Conservation (phyloP, 148 eudicot species). For the Persicaria maculosa region DNA sequence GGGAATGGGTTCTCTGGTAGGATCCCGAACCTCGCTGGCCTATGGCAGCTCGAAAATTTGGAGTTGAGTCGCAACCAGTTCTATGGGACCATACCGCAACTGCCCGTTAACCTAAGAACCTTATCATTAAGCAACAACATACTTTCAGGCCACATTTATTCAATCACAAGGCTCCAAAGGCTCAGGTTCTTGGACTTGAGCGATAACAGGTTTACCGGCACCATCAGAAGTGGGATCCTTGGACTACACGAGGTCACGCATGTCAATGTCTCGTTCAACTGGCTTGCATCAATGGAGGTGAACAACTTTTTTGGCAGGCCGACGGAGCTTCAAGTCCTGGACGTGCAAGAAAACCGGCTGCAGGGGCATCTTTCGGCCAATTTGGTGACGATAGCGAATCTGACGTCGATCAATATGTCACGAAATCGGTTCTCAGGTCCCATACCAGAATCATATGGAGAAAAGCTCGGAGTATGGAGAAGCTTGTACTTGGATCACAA, state of each 20-base stretch:
- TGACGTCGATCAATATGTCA: conserved; percentile 39
- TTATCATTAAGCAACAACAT: conserved; percentile 37
- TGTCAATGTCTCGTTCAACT: conserved; percentile 45
- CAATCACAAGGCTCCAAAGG: conserved; percentile 26
- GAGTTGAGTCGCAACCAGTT: conserved; percentile 54
- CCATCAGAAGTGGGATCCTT: conserved; percentile 32
- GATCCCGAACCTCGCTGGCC: conserved; percentile 42
- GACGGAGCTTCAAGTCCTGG: conserved; percentile 36
- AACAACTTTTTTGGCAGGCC: conserved; percentile 20
- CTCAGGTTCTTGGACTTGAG: conserved; percentile 42
- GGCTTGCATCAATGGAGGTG: conserved; percentile 45
- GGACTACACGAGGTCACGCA: conserved; percentile 33
- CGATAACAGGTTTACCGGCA: conserved; percentile 51
- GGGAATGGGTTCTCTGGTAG: conserved; percentile 45
- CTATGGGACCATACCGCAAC: conserved; percentile 42
- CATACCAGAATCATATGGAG: conserved; percentile 48
- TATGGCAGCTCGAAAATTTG: conserved; percentile 55
- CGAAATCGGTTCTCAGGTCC: conserved; percentile 49
- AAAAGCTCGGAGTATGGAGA: conserved; percentile 44
- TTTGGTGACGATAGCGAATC: conserved; percentile 38
- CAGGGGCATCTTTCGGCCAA: conserved; percentile 48
- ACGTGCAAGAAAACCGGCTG: conserved; percentile 44
- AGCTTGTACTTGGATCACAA: conserved; percentile 55
- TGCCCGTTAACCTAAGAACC: conserved; percentile 37
- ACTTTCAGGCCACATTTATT: conserved; percentile 48